A percentile compares a stretch with the other conserved stretches of the same genome.
Conservation (phyloP, 176 grass and related monocot genomes). For the Thinopyrum elongatum region DNA sequence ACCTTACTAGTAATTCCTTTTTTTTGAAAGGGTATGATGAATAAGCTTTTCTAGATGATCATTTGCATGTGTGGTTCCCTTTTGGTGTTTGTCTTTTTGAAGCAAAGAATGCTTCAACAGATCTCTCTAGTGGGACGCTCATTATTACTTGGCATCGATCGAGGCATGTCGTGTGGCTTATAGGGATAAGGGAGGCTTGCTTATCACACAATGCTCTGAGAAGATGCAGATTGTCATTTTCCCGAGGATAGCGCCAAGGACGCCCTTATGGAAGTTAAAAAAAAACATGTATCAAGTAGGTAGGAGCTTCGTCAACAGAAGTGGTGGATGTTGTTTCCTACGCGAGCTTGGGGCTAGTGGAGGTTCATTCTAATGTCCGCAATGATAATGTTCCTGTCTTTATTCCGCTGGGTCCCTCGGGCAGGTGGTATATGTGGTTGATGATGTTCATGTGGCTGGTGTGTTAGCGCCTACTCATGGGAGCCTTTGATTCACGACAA, state of each 20-base stretch:
- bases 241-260: not conserved
- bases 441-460: no score
- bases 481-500: no score
- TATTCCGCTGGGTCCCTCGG: no score
- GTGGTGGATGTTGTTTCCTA: not conserved
- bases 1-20: not conserved
- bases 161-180: not conserved
- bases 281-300: not conserved
- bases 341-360: no score
- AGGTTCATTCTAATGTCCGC: no score
- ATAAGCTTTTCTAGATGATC: constrained; percentile 8
- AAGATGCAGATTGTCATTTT: not conserved
- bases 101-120: not conserved
- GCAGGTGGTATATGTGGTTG: no score
- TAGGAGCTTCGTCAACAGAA: not conserved
- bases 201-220: not conserved
- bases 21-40: not conserved
- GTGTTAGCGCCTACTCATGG: no score
- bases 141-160: not conserved
- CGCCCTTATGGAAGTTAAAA: not conserved
- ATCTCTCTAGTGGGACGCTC: not conserved
- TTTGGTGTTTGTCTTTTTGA: not conserved
- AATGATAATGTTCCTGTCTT: no score
- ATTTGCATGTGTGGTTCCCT: not conserved
- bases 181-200: not conserved